Conservation (phyloP, 2,329 filamentous ascomycete genomes). For the Ophiocordyceps robertsii region DNA sequence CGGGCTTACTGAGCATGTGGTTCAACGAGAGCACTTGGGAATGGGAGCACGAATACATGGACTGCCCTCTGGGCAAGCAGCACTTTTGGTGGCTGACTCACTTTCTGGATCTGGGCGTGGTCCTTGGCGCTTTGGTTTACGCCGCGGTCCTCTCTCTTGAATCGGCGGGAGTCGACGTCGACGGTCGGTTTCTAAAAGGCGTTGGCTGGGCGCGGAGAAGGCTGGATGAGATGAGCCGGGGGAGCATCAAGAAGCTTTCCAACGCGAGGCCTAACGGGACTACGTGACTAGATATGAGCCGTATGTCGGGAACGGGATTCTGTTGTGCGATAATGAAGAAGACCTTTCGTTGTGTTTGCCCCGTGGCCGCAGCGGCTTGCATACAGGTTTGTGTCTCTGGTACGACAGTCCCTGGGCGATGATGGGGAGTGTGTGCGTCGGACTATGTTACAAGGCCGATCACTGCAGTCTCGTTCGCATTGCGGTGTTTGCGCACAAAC, state of each 20-base stretch:
- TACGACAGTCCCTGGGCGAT: too few species aligned
- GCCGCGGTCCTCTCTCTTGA: constrained; percentile 11
- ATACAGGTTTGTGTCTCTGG: neutral
- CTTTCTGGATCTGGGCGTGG: constrained; percentile 46
- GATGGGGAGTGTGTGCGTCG: too few species aligned
- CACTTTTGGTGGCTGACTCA: constrained; percentile 93
- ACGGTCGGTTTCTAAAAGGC: constrained; percentile 10
- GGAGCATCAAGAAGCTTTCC: constrained; percentile 1
- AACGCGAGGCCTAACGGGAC: constrained; percentile 9
- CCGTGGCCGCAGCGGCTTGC: neutral
- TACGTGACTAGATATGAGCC: constrained; percentile 8
- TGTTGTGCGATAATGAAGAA: constrained; percentile 1
- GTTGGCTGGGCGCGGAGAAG: constrained; percentile 7
- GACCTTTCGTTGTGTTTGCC: neutral
- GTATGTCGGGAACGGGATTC: neutral
- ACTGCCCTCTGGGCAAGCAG: constrained; percentile 70
- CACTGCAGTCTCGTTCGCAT: too few species aligned
- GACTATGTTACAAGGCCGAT: too few species aligned
- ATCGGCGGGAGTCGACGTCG: constrained; percentile 20
- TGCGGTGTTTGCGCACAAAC: too few species aligned
- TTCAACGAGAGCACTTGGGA: constrained; percentile 60
- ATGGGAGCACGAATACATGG: constrained; percentile 72
- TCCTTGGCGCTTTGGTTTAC: constrained; percentile 18
- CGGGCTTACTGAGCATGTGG: constrained; percentile 79
- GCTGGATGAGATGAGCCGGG: constrained; percentile 2